phyloP scores from a whole-genome alignment of 2,329 filamentous ascomycete genomes.

The Cladophialophora carrionii region DNA sequence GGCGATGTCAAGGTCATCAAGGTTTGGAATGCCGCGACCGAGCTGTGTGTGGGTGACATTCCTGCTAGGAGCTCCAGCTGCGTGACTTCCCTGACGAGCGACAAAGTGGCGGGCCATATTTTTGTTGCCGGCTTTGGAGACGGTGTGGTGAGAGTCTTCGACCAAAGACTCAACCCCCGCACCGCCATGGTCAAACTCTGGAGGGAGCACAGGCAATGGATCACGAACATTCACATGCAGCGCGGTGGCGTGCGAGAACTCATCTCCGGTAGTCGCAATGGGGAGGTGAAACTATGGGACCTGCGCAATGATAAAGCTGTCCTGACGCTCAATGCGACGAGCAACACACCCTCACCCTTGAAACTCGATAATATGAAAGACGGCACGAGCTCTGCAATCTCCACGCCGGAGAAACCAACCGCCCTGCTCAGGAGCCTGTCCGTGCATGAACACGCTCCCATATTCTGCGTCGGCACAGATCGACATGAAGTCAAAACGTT shows the following conservation, averaged over 20 bases:
- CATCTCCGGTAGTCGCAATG: conserved; percentile 85
- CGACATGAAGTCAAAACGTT: conserved; percentile 88
- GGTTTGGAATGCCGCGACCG: conserved; percentile 92
- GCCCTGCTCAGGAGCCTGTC: conserved; percentile 74
- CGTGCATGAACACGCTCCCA: conserved; percentile 93
- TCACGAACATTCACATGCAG: conserved; percentile 95
- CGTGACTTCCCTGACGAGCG: conserved; percentile 92
- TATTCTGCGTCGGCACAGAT: conserved; percentile 90
- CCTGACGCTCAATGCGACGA: conserved; percentile 32
- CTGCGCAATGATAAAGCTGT: conserved; percentile 71
- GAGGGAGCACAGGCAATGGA: conserved; percentile 95
- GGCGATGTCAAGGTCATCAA: conserved; percentile 94
- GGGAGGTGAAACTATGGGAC: conserved; percentile 95
- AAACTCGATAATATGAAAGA: conserved; percentile 14
- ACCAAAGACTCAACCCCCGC: conserved; percentile 79
- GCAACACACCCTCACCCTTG: conserved; percentile 1
- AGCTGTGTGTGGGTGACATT: conserved; percentile 85
- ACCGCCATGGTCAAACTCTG: conserved; percentile 95
- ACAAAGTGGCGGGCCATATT: conserved; percentile 95
- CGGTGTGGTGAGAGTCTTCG: conserved; percentile 90
- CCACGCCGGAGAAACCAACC: conserved; percentile 61
- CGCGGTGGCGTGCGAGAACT: conserved; percentile 90
- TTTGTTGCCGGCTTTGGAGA: conserved; percentile 97
- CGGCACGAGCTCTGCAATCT: conserved; percentile 4
- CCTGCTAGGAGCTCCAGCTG: conserved; percentile 92